These are phyloP conservation scores for Tuber brumale DNA, from an alignment of 495 filamentous ascomycete species.

Conservation along the genomic window DNA sequence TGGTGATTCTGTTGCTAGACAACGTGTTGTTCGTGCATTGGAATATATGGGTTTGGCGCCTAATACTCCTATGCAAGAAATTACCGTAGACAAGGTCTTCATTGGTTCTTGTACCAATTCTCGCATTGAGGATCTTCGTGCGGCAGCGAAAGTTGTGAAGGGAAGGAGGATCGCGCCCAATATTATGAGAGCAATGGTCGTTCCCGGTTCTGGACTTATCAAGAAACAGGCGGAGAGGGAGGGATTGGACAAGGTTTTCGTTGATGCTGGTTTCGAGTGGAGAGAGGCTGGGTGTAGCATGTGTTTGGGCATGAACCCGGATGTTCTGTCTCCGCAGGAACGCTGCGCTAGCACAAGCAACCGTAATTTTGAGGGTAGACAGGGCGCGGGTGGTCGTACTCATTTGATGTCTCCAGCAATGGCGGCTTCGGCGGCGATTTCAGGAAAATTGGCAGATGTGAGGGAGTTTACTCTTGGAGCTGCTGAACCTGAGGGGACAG, in stretches of 20 bases:
- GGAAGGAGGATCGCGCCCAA: slow-evolving; percentile 79
- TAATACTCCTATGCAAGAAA: slow-evolving; percentile 83
- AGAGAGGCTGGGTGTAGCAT: slow-evolving; percentile 96
- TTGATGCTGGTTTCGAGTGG: slow-evolving; percentile 93
- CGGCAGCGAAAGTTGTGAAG: slow-evolving; percentile 74
- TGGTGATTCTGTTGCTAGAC: slow-evolving; percentile 65
- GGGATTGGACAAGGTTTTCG: slow-evolving; percentile 86
- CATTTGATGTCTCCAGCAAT: slow-evolving; percentile 97
- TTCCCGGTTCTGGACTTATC: slow-evolving; percentile 89
- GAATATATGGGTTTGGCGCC: slow-evolving; percentile 92
- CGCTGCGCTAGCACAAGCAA: slow-evolving; percentile 93
- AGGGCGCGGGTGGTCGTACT: slow-evolving; percentile 87
- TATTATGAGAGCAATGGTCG: slow-evolving; percentile 89
- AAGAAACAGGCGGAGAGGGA: slow-evolving; percentile 90
- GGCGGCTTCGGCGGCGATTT: slow-evolving; percentile 85
- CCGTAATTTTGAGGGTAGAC: slow-evolving; percentile 94
- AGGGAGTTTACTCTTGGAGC: slow-evolving; percentile 58
- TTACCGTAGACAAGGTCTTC: slow-evolving; percentile 89
- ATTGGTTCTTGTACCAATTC: slow-evolving; percentile 98
- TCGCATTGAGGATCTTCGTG: slow-evolving; percentile 89
- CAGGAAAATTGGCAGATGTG: slow-evolving; percentile 86
- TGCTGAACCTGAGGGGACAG: slow-evolving; percentile 43
- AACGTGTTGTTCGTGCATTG: slow-evolving; percentile 69
- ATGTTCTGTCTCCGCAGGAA: slow-evolving; percentile 90
- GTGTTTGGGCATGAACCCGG: slow-evolving; percentile 99